These are phyloP conservation scores for Populus deltoides DNA, from an alignment of 345 rosid species.

Conservation along the genomic window DNA sequence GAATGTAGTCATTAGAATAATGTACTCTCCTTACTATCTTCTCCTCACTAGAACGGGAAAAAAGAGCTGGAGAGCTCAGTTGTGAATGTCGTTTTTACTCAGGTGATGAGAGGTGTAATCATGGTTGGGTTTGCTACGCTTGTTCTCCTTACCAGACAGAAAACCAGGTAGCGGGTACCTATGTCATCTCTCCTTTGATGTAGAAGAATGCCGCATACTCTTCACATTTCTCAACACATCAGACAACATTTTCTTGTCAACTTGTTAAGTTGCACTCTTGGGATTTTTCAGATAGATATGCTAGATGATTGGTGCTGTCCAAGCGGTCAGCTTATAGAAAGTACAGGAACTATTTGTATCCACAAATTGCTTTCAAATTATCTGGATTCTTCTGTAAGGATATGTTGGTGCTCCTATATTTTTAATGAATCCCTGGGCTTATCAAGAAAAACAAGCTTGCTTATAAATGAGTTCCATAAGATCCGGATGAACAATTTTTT, in stretches of 20 bases:
- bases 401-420: neutral
- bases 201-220: neutral
- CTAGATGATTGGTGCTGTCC: neutral
- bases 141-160: slow-evolving; percentile 54
- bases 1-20: no score
- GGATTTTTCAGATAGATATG: neutral
- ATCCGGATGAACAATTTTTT: no score
- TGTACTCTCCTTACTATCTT: no score
- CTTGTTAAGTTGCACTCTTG: no score
- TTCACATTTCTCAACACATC: neutral
- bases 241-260: neutral
- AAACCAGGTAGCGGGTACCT: slow-evolving; percentile 33
- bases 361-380: neutral
- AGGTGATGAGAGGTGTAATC: slow-evolving; percentile 48
- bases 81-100: neutral
- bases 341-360: neutral
- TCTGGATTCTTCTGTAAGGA: neutral
- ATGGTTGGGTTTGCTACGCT: slow-evolving; percentile 63
- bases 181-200: no score
- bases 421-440: no score
- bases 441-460: no score
- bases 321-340: neutral
- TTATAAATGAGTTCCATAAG: no score
- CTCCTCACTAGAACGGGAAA: no score
- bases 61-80: no score